Evolutionary conservation across 208 protist species (phyloP).

Genomic region (Wallacemonas collosoma): DNA sequence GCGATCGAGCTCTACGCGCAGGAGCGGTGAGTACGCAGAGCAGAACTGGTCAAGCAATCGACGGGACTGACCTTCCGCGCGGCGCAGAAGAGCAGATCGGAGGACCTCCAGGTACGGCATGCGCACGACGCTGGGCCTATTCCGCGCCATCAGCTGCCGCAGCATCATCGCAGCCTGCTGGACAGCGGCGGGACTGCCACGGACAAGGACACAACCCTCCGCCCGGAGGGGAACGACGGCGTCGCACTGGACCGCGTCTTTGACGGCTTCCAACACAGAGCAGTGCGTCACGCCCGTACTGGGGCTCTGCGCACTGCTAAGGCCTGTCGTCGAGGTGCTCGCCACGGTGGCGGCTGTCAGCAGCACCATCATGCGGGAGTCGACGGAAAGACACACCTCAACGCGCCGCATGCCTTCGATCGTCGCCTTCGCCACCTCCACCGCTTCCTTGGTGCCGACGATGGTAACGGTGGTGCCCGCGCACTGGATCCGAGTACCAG

Average conservation of each 20-base stretch:
- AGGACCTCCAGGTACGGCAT: conserved; percentile 40
- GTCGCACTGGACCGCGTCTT: conserved; percentile 38
- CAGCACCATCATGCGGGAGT: conserved; percentile 24
- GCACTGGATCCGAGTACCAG: conserved; percentile 39
- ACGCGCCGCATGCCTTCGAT: conserved; percentile 33
- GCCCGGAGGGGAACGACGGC: conserved; percentile 29
- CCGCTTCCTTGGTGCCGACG: conserved; percentile 29
- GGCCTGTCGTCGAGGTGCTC: conserved; percentile 13
- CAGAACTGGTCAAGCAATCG: conserved; percentile 36
- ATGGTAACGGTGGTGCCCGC: conserved; percentile 35
- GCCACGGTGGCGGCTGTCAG: conserved; percentile 37
- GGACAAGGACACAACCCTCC: conserved; percentile 47
- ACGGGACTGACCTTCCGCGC: conserved; percentile 6
- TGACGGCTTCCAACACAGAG: conserved; percentile 45
- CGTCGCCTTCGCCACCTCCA: conserved; percentile 24
- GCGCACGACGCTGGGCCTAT: conserved; percentile 23
- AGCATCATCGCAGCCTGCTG: conserved; percentile 36
- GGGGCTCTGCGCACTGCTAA: neutral
- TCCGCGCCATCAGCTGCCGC: conserved; percentile 42
- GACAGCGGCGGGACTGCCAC: conserved; percentile 33
- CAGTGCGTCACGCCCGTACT: conserved; percentile 15
- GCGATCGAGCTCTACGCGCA: conserved; percentile 54
- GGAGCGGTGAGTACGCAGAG: conserved; percentile 24
- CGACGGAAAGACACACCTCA: conserved; percentile 37
- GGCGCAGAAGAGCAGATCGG: conserved; percentile 28